phyloP scores from a whole-genome alignment of 768 basidiomycete species.

The Clavulina sp. region DNA sequence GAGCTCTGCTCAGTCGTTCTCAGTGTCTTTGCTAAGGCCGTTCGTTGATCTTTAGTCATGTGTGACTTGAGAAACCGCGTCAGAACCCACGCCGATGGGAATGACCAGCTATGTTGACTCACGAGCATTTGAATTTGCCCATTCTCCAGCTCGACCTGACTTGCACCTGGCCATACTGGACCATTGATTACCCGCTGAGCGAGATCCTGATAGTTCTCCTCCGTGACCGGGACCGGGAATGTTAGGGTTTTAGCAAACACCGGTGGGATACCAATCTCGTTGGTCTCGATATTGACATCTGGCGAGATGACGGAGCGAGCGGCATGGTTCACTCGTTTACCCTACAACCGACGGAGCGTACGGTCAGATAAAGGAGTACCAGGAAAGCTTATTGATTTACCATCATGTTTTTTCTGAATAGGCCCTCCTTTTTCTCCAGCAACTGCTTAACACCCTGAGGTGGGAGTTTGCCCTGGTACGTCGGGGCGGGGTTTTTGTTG shows the following conservation, averaged over 20 bases:
- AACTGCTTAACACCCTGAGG: slow-evolving; percentile 91
- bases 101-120: background rate
- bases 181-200: slow-evolving; percentile 83
- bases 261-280: slow-evolving; percentile 95
- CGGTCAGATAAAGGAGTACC: background rate
- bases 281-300: slow-evolving; percentile 97
- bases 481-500: slow-evolving; percentile 77
- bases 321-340: slow-evolving; percentile 98
- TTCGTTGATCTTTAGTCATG: slow-evolving; percentile 71
- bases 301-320: slow-evolving; percentile 99
- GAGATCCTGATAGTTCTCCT: slow-evolving; percentile 75
- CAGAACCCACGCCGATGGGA: background rate
- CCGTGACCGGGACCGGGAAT: slow-evolving; percentile 92
- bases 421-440: slow-evolving; percentile 94
- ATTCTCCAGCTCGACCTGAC: slow-evolving; percentile 90
- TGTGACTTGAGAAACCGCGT: slow-evolving; percentile 42
- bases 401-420: slow-evolving; percentile 99
- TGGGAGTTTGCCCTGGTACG: slow-evolving; percentile 75
- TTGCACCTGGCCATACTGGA: slow-evolving; percentile 77
- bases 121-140: slow-evolving; percentile 55
- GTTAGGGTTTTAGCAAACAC: slow-evolving; percentile 94
- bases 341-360: slow-evolving; percentile 29
- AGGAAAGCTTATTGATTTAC: slow-evolving; percentile 26
- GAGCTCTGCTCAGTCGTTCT: slow-evolving; percentile 80
- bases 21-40: slow-evolving; percentile 88